Percentiles rank a stretch among this genome's conserved stretches.
phyloP scores from a whole-genome alignment of 441 rosid species.

The Geranium incanum region DNA sequence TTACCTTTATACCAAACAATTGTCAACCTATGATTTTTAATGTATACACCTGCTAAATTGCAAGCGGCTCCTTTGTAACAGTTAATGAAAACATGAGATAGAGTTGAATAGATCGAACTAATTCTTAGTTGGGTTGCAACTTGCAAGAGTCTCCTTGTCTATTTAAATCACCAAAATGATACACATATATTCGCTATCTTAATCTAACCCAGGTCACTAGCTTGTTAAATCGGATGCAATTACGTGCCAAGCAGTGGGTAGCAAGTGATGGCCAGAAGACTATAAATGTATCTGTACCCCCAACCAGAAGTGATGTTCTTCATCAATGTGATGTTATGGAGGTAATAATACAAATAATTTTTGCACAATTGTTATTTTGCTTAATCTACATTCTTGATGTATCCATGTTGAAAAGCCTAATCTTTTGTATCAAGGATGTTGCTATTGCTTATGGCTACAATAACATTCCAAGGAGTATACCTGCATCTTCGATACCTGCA shows the following conservation, averaged over 20 bases:
- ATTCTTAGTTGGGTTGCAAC: not conserved
- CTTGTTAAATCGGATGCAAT: constrained; percentile 77
- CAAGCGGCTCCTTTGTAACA: too few species aligned
- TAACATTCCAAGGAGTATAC: constrained; percentile 61
- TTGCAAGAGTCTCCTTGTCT: not conserved
- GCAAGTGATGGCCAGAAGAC: constrained; percentile 31
- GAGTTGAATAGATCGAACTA: not conserved
- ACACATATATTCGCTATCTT: not conserved
- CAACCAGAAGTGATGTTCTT: constrained; percentile 87
- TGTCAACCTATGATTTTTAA: too few species aligned
- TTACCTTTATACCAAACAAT: not conserved
- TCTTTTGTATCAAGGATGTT: constrained; percentile 55
- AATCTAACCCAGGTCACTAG: constrained; percentile 52
- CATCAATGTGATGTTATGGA: constrained; percentile 98
- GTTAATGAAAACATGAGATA: not conserved
- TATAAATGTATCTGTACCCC: constrained; percentile 67
- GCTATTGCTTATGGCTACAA: constrained; percentile 94
- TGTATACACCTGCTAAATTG: too few species aligned
- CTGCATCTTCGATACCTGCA: constrained; percentile 49
- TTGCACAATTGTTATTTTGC: constrained; percentile 5
- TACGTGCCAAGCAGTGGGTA: constrained; percentile 43
- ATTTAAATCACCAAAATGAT: not conserved
- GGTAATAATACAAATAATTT: constrained; percentile 34
- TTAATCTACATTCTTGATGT: not conserved
- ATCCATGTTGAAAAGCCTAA: constrained; percentile 12